phyloP scores from a whole-genome alignment of 441 rosid genomes.

The Bruguiera hainesii region DNA sequence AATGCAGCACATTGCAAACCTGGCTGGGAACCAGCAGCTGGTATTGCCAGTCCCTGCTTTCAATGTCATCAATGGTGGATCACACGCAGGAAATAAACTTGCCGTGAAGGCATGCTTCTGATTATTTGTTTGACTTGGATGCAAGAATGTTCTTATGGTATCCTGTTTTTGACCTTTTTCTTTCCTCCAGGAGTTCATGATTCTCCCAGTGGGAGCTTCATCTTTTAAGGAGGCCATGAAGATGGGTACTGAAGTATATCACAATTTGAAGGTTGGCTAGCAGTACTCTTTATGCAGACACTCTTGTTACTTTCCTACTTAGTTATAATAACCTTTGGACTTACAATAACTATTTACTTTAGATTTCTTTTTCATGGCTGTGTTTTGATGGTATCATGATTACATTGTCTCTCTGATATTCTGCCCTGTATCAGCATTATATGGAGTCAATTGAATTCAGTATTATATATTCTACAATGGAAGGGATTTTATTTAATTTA shows the following conservation, averaged over 20 bases:
- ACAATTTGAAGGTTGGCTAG: constrained; percentile 61
- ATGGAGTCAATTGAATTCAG: too few species aligned
- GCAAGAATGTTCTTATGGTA: background rate
- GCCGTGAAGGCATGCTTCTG: constrained; percentile 70
- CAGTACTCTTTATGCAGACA: background rate
- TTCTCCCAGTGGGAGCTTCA: constrained; percentile 88
- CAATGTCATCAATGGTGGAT: constrained; percentile 96
- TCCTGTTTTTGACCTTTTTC: background rate
- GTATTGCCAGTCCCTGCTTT: constrained; percentile 96
- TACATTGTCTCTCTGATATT: background rate
- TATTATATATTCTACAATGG: too few species aligned
- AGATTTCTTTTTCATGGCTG: background rate
- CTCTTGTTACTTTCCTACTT: too few species aligned
- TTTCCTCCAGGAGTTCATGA: constrained; percentile 77
- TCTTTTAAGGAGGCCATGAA: constrained; percentile 95
- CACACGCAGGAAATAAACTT: constrained; percentile 96
- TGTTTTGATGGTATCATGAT: background rate
- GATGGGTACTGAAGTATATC: constrained; percentile 95
- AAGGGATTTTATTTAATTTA: background rate
- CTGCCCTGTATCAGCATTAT: too few species aligned
- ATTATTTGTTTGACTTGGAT: background rate
- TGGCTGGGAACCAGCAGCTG: constrained; percentile 81
- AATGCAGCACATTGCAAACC: constrained; percentile 90
- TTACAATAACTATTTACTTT: too few species aligned
- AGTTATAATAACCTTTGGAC: too few species aligned